Evolutionary conservation across 768 basidiomycete genomes (phyloP), one percentile per base, ranked within the genome.

Genomic region (Brasilioporus rufonigricans): DNA sequence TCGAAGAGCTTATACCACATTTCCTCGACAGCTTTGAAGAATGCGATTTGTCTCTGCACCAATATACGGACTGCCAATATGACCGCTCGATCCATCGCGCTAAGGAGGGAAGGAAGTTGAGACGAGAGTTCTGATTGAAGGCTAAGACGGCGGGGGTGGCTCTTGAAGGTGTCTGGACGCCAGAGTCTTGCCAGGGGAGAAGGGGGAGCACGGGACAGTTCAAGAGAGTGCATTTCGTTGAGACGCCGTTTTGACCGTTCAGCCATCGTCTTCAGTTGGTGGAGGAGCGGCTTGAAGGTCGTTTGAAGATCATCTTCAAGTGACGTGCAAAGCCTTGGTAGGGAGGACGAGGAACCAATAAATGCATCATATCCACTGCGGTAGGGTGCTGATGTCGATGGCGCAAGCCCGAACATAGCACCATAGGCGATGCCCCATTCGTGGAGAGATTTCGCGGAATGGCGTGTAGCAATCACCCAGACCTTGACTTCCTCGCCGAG

Each of bases 1-100:
- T 89, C 84, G 88, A 89, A 91, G 13, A 91, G 69, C 9, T 81
- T 81, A 2, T 74, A 77, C 89, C 89, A 91, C 32, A 77, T 74
- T 36, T 80, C 79, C 48, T 76, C 74, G 18, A 86, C 19, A 13
- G 3, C 6, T 73, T 65, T 88, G 87, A 53, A 6, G 38, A 40
- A 32, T 52, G 33, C 12, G 33, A 35, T 11, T 11, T 6, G 33
- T 35, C 82, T 75, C 2, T 70, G 70, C 0, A 77, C 77, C 26
- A 89, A 71, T 32, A 78, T 72, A 2, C 72, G 60, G 0, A 87
- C 73, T 49, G 76, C 75, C 2, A 73, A 64, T 1, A 71, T 72
- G 43, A 86, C 72, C 9, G 86, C 88, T 26, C 69, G 69, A 53
- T 86, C 77, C 41, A 89, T 66, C 9, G 87, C 72, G 16, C 50